Evolutionary conservation across 164 flowering plant species (phyloP).

Genomic region (Euptelea pleiosperma): DNA sequence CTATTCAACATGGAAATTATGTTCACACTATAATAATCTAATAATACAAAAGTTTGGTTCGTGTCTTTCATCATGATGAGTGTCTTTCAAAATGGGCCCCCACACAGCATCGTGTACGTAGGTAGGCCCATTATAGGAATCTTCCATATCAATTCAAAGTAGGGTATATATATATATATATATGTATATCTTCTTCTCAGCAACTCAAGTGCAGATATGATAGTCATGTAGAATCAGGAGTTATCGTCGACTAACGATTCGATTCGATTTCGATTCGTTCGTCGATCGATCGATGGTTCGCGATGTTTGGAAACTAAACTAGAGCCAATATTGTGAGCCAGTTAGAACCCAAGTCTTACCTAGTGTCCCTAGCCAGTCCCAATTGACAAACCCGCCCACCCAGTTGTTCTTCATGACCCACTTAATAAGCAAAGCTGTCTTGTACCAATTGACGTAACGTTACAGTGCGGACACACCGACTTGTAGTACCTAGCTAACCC

Average conservation of each 20-base stretch:
- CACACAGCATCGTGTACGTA: neutral
- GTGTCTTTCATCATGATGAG: constrained; percentile 10
- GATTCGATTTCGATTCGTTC: too few relatives aligned
- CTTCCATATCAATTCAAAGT: constrained; percentile 11
- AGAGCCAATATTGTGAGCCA: neutral
- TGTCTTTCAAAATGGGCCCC: neutral
- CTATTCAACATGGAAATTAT: constrained; percentile 1
- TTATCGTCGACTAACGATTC: too few relatives aligned
- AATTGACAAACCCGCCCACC: neutral
- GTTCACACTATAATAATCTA: constrained; percentile 1
- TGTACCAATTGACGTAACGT: constrained; percentile 5
- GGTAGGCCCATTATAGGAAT: constrained; percentile 10
- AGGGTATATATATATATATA: too few relatives aligned
- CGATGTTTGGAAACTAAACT: neutral
- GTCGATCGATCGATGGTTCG: too few relatives aligned
- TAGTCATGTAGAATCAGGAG: constrained; percentile 1
- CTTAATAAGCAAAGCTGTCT: too few relatives aligned
- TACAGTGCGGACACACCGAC: neutral
- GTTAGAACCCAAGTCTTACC: neutral
- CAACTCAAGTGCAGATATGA: constrained; percentile 6
- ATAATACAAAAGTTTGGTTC: constrained; percentile 10
- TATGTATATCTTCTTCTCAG: too few relatives aligned
- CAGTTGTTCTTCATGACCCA: too few relatives aligned
- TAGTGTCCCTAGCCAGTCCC: neutral
- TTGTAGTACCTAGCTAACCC: neutral